These are phyloP conservation scores for Acanthamoeba healyi DNA, from an alignment of 208 protist species.

Conservation along the genomic window DNA sequence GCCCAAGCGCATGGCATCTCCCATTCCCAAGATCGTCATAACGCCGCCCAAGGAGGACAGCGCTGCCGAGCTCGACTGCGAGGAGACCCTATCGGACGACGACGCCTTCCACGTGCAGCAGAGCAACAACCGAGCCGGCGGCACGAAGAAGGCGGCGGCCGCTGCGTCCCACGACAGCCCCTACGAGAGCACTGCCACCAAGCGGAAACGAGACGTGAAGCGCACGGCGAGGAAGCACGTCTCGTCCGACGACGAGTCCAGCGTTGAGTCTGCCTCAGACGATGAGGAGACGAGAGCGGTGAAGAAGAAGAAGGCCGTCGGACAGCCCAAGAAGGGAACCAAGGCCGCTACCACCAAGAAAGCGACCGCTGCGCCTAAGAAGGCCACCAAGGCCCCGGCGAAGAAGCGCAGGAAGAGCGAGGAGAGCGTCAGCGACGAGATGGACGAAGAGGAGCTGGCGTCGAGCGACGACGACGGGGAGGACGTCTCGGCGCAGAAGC, in stretches of 20 bases:
- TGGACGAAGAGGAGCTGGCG: neutral
- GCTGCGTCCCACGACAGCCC: constrained; percentile 14
- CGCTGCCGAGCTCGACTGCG: neutral
- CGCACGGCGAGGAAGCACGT: neutral
- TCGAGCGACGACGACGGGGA: constrained; percentile 17
- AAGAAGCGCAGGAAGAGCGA: constrained; percentile 37
- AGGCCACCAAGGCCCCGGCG: neutral
- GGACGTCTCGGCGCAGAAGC: neutral
- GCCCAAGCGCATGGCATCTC: neutral
- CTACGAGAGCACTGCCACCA: constrained; percentile 1
- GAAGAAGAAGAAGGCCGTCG: too few species aligned
- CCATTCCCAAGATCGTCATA: constrained; percentile 52
- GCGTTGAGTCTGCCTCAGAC: neutral
- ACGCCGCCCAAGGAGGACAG: constrained; percentile 53
- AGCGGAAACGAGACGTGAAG: neutral
- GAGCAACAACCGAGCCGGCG: neutral
- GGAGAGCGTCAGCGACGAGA: constrained; percentile 50
- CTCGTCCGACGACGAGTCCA: constrained; percentile 1
- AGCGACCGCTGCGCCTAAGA: neutral
- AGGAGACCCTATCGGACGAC: constrained; percentile 34
- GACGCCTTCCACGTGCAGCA: neutral
- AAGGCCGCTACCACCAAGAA: neutral
- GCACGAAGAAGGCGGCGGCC: neutral
- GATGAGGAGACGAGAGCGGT: neutral
- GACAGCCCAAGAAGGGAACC: neutral